Conservation (phyloP, 139 green algal species). For the Nannochloris sp. region DNA sequence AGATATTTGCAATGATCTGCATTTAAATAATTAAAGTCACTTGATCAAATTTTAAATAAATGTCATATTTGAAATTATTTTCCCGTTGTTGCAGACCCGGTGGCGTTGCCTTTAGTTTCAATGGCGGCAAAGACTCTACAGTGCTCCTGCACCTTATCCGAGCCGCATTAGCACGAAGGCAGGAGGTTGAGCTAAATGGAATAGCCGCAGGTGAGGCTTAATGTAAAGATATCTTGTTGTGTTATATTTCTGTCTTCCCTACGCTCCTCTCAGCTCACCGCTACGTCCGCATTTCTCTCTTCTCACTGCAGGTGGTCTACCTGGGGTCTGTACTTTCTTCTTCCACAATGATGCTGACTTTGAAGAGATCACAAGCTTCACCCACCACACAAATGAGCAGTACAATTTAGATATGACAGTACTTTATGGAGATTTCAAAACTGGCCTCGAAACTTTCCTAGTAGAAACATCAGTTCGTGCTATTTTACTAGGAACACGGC, state of each 20-base stretch:
- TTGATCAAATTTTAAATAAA: too few relatives aligned
- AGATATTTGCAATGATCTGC: too few relatives aligned
- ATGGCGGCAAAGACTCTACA: constrained; percentile 90
- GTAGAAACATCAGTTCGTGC: constrained; percentile 34
- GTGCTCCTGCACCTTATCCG: constrained; percentile 84
- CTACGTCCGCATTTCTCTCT: too few relatives aligned
- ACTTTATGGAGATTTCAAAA: constrained; percentile 66
- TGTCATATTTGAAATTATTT: not conserved
- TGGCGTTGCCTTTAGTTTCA: constrained; percentile 85
- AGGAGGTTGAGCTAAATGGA: too few relatives aligned
- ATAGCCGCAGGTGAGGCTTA: too few relatives aligned
- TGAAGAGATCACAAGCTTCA: constrained; percentile 52
- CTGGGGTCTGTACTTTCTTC: constrained; percentile 63
- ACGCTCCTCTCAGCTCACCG: too few relatives aligned
- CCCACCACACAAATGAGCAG: constrained; percentile 16
- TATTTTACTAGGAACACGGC: constrained; percentile 78
- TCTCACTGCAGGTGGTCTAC: constrained; percentile 39
- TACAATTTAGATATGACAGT: constrained; percentile 56
- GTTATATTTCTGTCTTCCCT: too few relatives aligned
- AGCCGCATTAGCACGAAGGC: constrained; percentile 14
- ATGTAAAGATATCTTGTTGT: too few relatives aligned
- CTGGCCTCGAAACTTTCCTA: constrained; percentile 53
- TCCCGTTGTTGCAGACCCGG: constrained; percentile 27
- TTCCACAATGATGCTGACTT: constrained; percentile 74
- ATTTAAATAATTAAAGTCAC: too few relatives aligned